Conservation (phyloP, 495 filamentous ascomycete genomes). For the Aspergillus nidulans region DNA sequence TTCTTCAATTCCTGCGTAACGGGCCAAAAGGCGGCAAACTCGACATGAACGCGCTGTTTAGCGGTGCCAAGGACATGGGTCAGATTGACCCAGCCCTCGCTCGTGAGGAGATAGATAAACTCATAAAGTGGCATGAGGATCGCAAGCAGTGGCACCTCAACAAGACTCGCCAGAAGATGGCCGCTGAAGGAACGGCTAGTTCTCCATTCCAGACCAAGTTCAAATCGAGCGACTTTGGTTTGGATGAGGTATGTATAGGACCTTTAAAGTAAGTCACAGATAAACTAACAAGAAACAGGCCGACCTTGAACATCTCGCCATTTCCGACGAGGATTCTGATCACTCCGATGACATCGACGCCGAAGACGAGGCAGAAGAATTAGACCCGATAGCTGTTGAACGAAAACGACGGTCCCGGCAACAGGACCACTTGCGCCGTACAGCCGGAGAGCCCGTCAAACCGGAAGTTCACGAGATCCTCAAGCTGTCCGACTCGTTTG, state of each 20-base stretch:
- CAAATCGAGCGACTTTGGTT: slow-evolving; percentile 76
- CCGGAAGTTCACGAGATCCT: slow-evolving; percentile 72
- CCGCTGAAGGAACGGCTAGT: slow-evolving; percentile 61
- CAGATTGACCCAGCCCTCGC: slow-evolving; percentile 66
- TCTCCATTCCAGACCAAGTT: slow-evolving; percentile 56
- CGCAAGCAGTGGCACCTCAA: slow-evolving; percentile 96
- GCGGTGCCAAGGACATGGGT: slow-evolving; percentile 64
- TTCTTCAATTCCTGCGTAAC: slow-evolving; percentile 85
- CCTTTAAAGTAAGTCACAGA: neutral
- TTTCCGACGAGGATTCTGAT: slow-evolving; percentile 68
- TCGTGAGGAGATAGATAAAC: slow-evolving; percentile 72
- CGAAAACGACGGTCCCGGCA: slow-evolving; percentile 66
- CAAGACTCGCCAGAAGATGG: slow-evolving; percentile 99
- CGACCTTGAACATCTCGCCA: slow-evolving; percentile 77
- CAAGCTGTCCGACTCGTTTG: slow-evolving; percentile 73
- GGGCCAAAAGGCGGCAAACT: slow-evolving; percentile 74
- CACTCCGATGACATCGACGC: slow-evolving; percentile 55
- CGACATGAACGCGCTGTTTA: slow-evolving; percentile 90
- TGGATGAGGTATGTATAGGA: slow-evolving; percentile 60
- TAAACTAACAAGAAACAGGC: slow-evolving; percentile 29
- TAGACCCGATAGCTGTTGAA: slow-evolving; percentile 85
- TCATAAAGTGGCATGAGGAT: slow-evolving; percentile 91
- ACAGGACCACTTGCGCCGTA: slow-evolving; percentile 73
- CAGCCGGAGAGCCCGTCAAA: slow-evolving; percentile 86
- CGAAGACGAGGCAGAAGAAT: slow-evolving; percentile 62